Base-by-base conservation (phyloP, 1,284 basidiomycete species). In the Ceratobasidium sp. region DNA sequence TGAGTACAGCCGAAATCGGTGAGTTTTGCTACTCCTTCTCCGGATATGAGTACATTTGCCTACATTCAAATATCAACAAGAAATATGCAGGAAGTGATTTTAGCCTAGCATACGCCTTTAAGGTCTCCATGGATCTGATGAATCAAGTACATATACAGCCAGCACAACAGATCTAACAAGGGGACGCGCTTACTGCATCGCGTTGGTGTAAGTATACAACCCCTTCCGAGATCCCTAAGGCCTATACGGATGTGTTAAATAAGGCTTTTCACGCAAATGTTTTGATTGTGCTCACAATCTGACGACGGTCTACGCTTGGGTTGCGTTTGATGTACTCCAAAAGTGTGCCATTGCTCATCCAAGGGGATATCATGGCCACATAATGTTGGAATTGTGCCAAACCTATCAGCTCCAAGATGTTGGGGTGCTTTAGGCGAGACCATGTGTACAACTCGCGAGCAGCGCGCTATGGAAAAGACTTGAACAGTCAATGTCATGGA, bases 101-200 rank as follows among this genome's bases (percentile, higher is more conserved):
- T 23, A n/a, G 2, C 36, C 23, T 26, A n/a, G 30, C 59, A 46
- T 32, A 61, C 59, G 3, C 34, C 59, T 45, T 61, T 61, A 14
- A 61, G 9, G 8, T 61, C 23, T 8, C 59, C 59, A 30, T 61
- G 59, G 14, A 61, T 36, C 59, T 61, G 41, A 23, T 45, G 39
- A 28, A 3, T 9, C 16, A 61, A 6, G 26, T 46, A 39, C 14
- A 14, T 14, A 39, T 28, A n/a, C 9, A 60, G 16, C 9, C 14
- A n/a, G 10, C n/a, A 12, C 23, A 12, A n/a, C 45, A 48, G 1
- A 3, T 10, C 10, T 43, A 14, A 18, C 9, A 16, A 41, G 10
- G 16, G n/a, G 18, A n/a, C 14, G 21, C 18, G 26, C 59, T 28
- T 14, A 61, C 59, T 26, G 23, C 39, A 4, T 18, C 23, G 41